Base-by-base conservation (phyloP, 2,329 filamentous ascomycete genomes). In the Sclerotinia subarctica region DNA sequence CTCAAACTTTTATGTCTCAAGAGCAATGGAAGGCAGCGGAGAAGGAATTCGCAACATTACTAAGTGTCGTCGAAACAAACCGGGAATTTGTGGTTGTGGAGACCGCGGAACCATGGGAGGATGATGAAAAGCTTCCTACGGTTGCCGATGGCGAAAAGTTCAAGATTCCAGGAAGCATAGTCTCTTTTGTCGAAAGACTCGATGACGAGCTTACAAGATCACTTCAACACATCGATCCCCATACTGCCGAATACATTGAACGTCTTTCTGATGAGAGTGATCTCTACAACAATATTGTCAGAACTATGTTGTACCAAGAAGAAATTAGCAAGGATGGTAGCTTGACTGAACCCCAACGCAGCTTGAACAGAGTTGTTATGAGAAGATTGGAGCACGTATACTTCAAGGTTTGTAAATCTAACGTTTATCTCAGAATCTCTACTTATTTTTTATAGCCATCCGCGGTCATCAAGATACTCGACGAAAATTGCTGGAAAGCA, bases 181-280 rank as follows among this genome's bases (percentile, higher is more conserved):
- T 97, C 57, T 98, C 95, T 0, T 96, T 94, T 77, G 88, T 96
- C 44, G 95, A 99, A 85, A 88, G 95, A 77, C 86, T 99, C 26
- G 95, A 99, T 76, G 95, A 99, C 77, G 96, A 99, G 82, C 91
- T 99, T 72, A 96, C 92, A 70, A 90, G 95, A 75, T 97, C 95
- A n/a, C 85, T 99, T 64, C 95, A 99, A 81, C 92, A 90, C 80
- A 97, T 99, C 77, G 95, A 99, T 79, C 96, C 95, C 68, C 95
- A 99, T 82, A 99, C 95, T 52, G 95, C 95, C 42, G 95, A 99
- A 82, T 99, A 99, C 78, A 97, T 99, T 71, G 95, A 99, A 79
- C 88, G 96, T 69, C 83, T 99, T 69, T 90, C 91, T 67, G 95
- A 99, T 76, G 95, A 99, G 83, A 90, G 90, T 71, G 83, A 90